Conservation (phyloP, 306 rosid genomes). For the Pyrus bretschneideri region DNA sequence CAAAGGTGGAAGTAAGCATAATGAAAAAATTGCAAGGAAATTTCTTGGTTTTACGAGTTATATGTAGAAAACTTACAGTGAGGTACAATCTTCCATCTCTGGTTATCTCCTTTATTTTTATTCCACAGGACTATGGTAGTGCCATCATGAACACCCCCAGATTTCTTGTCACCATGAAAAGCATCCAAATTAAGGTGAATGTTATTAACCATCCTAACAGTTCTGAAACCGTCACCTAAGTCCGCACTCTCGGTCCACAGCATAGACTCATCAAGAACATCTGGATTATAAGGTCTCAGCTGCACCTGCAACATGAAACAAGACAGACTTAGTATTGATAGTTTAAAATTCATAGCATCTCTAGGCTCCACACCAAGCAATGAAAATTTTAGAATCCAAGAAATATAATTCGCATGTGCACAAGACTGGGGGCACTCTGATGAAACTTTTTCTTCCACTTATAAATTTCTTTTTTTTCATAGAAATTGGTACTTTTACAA, state of each 20-base stretch:
- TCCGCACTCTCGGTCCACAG: conserved; percentile 78
- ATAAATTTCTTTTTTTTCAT: not conserved
- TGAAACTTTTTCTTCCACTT: not conserved
- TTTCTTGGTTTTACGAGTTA: not conserved
- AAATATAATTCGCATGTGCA: not conserved
- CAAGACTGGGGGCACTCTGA: not conserved
- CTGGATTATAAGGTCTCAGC: conserved; percentile 43
- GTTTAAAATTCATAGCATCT: not conserved
- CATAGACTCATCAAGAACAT: conserved; percentile 62
- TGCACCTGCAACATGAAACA: conserved; percentile 49
- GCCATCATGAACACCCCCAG: conserved; percentile 87
- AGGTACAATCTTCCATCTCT: conserved; percentile 62
- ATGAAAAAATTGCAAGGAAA: not conserved
- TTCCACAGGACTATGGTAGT: conserved; percentile 66
- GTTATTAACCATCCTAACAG: conserved; percentile 82
- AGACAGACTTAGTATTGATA: not conserved
- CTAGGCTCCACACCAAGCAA: not conserved
- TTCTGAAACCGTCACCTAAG: conserved; percentile 50
- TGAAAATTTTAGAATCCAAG: not conserved
- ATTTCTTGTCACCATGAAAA: conserved; percentile 62
- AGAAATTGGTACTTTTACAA: not conserved
- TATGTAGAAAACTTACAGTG: conserved; percentile 49
- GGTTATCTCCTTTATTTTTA: conserved; percentile 81
- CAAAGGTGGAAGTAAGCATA: not conserved
- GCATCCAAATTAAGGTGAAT: conserved; percentile 70